Evolutionary conservation across 78 protist genomes (phyloP).

Genomic region (Bigelowiella natans): DNA sequence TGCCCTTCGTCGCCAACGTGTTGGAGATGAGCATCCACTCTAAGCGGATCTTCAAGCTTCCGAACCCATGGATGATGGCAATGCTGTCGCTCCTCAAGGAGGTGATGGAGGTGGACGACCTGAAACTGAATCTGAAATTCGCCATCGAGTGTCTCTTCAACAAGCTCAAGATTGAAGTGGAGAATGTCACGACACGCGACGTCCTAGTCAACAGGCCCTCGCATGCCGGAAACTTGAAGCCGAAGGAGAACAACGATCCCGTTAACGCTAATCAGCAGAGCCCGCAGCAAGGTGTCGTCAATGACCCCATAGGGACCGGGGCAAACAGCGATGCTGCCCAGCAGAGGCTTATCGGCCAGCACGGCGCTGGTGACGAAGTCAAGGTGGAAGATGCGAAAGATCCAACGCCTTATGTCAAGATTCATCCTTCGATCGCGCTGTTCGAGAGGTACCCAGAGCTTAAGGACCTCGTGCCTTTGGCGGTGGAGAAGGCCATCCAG

Average conservation of each 20-base stretch:
- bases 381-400: too few relatives aligned
- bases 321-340: not conserved
- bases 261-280: not conserved
- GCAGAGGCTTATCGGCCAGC: not conserved
- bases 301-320: not conserved
- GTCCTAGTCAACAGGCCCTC: not conserved
- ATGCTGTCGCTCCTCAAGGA: slow-evolving; percentile 57
- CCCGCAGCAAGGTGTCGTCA: not conserved
- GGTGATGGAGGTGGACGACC: slow-evolving; percentile 29
- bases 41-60: slow-evolving; percentile 59
- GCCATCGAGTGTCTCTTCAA: slow-evolving; percentile 84
- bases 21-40: slow-evolving; percentile 40
- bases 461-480: slow-evolving; percentile 35
- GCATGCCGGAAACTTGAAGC: not conserved
- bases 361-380: not conserved
- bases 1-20: slow-evolving; percentile 87
- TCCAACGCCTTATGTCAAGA: not conserved
- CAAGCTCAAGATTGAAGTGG: slow-evolving; percentile 55
- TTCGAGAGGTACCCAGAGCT: slow-evolving; percentile 21
- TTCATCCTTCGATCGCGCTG: slow-evolving; percentile 10
- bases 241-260: not conserved
- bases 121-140: slow-evolving; percentile 77
- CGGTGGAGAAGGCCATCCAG: slow-evolving; percentile 61
- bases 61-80: slow-evolving; percentile 90
- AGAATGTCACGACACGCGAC: not conserved